Evolutionary conservation across 352 stramenopile genomes (phyloP).

Genomic region (Plasmopara halstedii): DNA sequence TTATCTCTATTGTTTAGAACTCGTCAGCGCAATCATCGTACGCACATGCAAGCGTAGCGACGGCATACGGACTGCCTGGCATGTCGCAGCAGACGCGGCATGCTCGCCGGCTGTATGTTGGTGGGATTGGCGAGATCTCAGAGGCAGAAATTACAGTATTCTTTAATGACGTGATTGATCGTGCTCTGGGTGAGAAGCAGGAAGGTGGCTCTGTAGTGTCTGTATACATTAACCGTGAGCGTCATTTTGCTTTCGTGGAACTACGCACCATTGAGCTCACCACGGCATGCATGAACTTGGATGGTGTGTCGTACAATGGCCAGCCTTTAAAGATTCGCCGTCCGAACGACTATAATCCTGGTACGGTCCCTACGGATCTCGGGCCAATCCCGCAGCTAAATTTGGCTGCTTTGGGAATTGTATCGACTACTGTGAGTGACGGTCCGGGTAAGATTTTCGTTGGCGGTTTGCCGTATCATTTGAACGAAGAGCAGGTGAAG

Average conservation of each 20-base stretch:
- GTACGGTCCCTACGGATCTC: slow-evolving; percentile 76
- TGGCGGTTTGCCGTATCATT: slow-evolving; percentile 94
- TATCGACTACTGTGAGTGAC: slow-evolving; percentile 92
- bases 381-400: slow-evolving; percentile 86
- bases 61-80: slow-evolving; percentile 18
- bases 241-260: slow-evolving; percentile 97
- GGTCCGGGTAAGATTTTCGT: slow-evolving; percentile 99
- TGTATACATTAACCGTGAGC: slow-evolving; percentile 95
- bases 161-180: slow-evolving; percentile 90
- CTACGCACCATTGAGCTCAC: slow-evolving; percentile 95
- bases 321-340: slow-evolving; percentile 93
- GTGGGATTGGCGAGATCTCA: slow-evolving; percentile 80
- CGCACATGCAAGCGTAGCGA: slow-evolving; percentile 16
- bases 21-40: slow-evolving; percentile 8
- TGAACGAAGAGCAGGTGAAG: slow-evolving; percentile 93
- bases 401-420: slow-evolving; percentile 88
- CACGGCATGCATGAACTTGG: slow-evolving; percentile 93
- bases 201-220: slow-evolving; percentile 73
- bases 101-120: slow-evolving; percentile 95
- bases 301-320: slow-evolving; percentile 93
- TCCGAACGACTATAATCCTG: slow-evolving; percentile 97
- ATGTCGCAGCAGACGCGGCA: slow-evolving; percentile 92
- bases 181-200: slow-evolving; percentile 65
- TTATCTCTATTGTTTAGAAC: slow-evolving; percentile 18
- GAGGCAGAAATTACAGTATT: slow-evolving; percentile 86